Evolutionary conservation across 495 filamentous ascomycete genomes (phyloP).

Genomic region (Chaetomidium leptoderma): DNA sequence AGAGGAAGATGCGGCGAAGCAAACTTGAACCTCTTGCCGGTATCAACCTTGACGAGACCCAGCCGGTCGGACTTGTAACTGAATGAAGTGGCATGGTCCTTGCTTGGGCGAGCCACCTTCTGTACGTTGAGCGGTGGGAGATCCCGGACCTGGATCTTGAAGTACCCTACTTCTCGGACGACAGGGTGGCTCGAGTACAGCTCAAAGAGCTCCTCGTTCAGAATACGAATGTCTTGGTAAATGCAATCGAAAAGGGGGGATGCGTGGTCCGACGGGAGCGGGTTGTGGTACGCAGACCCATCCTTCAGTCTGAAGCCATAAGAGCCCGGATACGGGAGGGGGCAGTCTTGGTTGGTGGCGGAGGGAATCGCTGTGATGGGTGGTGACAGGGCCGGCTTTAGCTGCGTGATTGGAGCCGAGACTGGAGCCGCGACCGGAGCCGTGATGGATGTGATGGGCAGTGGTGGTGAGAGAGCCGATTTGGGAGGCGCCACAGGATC

Average conservation of each 20-base stretch:
- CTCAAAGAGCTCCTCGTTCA: conserved; percentile 33
- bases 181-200: conserved; percentile 28
- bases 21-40: conserved; percentile 25
- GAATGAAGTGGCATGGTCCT: conserved; percentile 32
- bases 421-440: not conserved
- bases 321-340: not conserved
- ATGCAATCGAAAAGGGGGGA: conserved; percentile 31
- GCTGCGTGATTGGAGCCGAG: not conserved
- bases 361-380: not conserved
- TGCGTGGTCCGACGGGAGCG: conserved; percentile 13
- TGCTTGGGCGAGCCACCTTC: conserved; percentile 23
- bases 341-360: not conserved
- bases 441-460: no score
- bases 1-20: conserved; percentile 25
- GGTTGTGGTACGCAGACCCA: conserved; percentile 10
- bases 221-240: conserved; percentile 29
- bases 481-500: not conserved
- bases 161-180: conserved; percentile 29
- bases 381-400: not conserved
- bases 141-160: conserved; percentile 31
- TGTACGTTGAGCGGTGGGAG: conserved; percentile 25
- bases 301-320: conserved; percentile 12
- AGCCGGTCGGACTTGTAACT: conserved; percentile 23
- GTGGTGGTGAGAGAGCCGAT: not conserved
- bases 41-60: conserved; percentile 33